A percentile compares a stretch with the other conserved stretches of the same genome.
Conservation (phyloP, 2,329 filamentous ascomycete species). For the Phoma sp. region DNA sequence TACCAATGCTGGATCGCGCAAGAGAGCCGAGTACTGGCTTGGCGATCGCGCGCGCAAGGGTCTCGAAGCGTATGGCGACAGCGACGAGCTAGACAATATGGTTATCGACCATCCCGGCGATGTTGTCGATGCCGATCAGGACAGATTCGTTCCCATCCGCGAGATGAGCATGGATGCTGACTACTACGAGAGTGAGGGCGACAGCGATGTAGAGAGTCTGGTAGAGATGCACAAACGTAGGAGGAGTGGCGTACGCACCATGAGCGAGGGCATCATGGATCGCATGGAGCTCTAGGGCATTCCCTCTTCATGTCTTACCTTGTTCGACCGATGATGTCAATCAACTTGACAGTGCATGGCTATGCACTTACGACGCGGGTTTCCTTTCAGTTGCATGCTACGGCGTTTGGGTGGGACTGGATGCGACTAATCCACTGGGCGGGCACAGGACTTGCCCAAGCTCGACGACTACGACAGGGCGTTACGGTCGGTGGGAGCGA, state of each 20-base stretch:
- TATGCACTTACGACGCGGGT: constrained; percentile 6
- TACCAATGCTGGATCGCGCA: constrained; percentile 67
- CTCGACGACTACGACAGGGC: constrained; percentile 22
- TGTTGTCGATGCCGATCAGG: constrained; percentile 47
- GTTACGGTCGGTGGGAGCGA: constrained; percentile 22
- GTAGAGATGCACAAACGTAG: constrained; percentile 43
- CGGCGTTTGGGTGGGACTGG: constrained; percentile 5
- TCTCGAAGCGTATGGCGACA: constrained; percentile 51
- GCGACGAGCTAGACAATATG: constrained; percentile 53
- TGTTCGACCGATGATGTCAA: constrained; percentile 4
- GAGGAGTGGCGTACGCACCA: constrained; percentile 56
- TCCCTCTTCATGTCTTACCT: neutral
- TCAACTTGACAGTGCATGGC: constrained; percentile 15
- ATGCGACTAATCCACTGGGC: constrained; percentile 10
- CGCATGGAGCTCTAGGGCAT: constrained; percentile 57
- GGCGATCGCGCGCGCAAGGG: constrained; percentile 66
- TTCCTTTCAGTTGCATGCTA: constrained; percentile 9
- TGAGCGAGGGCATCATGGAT: constrained; percentile 62
- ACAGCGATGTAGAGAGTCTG: constrained; percentile 44
- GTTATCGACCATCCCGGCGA: constrained; percentile 49
- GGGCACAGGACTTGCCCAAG: constrained; percentile 10
- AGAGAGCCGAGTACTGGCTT: constrained; percentile 88
- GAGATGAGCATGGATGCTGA: constrained; percentile 43
- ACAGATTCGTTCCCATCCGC: constrained; percentile 44
- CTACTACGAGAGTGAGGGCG: constrained; percentile 39